Base-by-base conservation (phyloP, 768 basidiomycete species). In the Pulveroboletus ravenelii region DNA sequence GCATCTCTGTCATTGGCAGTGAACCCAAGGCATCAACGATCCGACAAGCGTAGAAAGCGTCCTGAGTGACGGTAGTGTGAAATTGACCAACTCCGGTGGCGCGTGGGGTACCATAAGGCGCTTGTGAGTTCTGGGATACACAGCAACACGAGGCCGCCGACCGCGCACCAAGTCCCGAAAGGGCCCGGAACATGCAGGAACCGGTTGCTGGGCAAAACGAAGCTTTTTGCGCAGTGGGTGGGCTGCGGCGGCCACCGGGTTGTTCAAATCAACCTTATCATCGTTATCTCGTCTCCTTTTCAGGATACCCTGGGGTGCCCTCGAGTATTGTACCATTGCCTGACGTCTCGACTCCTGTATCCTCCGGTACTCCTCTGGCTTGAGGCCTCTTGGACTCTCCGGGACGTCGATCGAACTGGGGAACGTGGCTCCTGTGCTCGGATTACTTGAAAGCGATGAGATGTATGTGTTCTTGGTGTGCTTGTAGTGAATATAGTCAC, bases 1-100 rank as follows among this genome's bases (percentile, higher is more conserved):
- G 10, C 36, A 30, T 18, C n/a, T 27, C 53, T 68, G 20, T 55
- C 32, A 34, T 14, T 14, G 32, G 32, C 32, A 34, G 32, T 13
- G 60, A 20, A 64, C 50, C 66, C 66, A 68, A 3, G 64, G 60
- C 56, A 68, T 62, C 46, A 70, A 17, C 3, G 64, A 62, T 18
- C 64, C 66, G 37, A 68, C 62, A 5, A 70, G 63, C 31, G 56
- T 53, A 7, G 68, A 69, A n/a, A 68, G 41, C 35, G 61, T 70
- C 18, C 64, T 59, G 15, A 69, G 47, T 15, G 68, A 69, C 10
- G 67, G 67, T 6, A 68, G 56, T 0, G 62, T 65, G n/a, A 68
- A 67, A 38, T 67, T 52, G 9, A 70, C 50, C 49, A 54, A 46
- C 46, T 67, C 58, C 6, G 54, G 58, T 41, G 54, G 61, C 18